A percentile compares a stretch with the other conserved stretches of the same genome.
Conservation (phyloP, 495 filamentous ascomycete genomes). For the Xylaria palmicola region DNA sequence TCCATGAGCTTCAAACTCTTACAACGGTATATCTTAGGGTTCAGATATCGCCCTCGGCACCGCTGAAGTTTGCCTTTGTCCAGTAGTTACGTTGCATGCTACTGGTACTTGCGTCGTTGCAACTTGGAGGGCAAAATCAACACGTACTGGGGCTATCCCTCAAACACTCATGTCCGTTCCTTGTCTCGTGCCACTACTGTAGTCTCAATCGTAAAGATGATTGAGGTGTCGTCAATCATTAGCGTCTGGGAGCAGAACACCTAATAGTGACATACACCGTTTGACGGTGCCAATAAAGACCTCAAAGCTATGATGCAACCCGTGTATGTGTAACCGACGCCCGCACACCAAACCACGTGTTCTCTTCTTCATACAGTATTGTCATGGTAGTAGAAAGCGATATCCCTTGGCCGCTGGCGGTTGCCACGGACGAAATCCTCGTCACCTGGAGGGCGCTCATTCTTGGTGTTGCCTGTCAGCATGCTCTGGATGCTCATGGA, state of each 20-base stretch:
- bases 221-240: too few relatives aligned
- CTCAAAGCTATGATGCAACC: not conserved
- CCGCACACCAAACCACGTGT: not conserved
- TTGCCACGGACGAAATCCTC: conserved; percentile 81
- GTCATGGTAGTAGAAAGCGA: conserved; percentile 86
- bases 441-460: conserved; percentile 83
- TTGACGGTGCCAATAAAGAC: not conserved
- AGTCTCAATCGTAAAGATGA: too few relatives aligned
- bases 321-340: not conserved
- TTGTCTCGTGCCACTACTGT: too few relatives aligned
- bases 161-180: not conserved
- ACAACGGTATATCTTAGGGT: not conserved
- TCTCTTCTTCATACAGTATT: conserved; percentile 63
- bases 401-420: conserved; percentile 73
- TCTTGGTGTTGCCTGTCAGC: conserved; percentile 89
- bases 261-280: not conserved
- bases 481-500: conserved; percentile 99
- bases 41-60: not conserved
- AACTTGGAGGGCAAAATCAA: not conserved
- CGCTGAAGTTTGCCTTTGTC: not conserved
- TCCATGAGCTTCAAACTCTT: not conserved
- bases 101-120: not conserved
- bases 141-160: not conserved
- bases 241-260: not conserved
- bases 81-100: not conserved